Conservation (phyloP, 139 green algal species). For the Asterochloris erici region DNA sequence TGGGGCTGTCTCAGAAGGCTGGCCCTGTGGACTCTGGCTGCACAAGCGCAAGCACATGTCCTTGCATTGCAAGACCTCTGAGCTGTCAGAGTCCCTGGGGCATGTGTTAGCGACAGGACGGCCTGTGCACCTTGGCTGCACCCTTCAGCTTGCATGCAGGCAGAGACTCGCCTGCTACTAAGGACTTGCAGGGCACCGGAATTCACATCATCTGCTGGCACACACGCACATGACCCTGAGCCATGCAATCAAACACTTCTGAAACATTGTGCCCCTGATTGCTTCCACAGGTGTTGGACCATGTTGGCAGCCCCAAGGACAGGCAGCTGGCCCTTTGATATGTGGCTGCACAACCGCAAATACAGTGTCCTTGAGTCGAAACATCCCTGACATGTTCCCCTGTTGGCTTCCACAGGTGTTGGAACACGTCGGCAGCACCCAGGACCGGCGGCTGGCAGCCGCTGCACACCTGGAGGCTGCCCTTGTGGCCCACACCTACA, state of each 20-base stretch:
- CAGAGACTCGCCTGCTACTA: background rate
- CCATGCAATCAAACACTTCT: no score
- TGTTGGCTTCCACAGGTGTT: background rate
- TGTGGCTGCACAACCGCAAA: background rate
- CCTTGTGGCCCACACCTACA: conserved; percentile 51
- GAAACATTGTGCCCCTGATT: background rate
- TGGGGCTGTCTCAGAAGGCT: background rate
- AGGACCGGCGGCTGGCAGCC: conserved; percentile 17
- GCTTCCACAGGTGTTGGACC: background rate
- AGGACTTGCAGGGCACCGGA: no score
- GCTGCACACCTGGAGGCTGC: conserved; percentile 50
- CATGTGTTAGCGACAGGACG: background rate
- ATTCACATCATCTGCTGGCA: no score
- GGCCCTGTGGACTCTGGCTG: background rate
- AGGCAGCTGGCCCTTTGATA: background rate
- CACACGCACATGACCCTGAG: no score
- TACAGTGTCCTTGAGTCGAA: background rate
- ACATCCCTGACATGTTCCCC: no score
- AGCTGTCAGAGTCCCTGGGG: background rate
- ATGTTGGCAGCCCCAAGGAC: background rate
- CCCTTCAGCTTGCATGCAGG: no score
- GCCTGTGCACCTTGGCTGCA: background rate
- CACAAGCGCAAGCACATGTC: background rate
- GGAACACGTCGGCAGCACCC: background rate
- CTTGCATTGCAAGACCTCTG: background rate